Conservation (phyloP, 2,329 filamentous ascomycete species). For the Trichothecium sympodiale region DNA sequence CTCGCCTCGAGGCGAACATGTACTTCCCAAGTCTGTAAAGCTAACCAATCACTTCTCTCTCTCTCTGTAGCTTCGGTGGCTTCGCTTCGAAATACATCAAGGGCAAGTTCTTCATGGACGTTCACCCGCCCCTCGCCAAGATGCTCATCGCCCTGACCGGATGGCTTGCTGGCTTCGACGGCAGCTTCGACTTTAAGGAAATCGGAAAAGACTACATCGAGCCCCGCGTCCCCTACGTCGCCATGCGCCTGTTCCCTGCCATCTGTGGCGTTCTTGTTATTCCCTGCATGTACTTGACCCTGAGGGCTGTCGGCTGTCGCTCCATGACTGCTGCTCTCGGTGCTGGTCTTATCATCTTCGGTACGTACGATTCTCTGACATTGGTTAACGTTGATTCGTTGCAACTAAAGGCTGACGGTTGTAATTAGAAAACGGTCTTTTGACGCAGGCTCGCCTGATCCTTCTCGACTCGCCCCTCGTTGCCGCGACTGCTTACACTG, state of each 20-base stretch:
- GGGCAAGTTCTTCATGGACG: conserved; percentile 98
- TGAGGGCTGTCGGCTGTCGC: conserved; percentile 83
- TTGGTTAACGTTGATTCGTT: conserved; percentile 2
- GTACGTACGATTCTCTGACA: conserved; percentile 32
- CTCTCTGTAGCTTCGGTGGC: conserved; percentile 67
- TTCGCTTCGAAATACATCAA: conserved; percentile 99
- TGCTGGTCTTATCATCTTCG: conserved; percentile 80
- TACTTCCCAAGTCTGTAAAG: background rate
- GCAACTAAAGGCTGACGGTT: background rate
- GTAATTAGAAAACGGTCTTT: conserved; percentile 76
- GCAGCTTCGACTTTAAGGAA: conserved; percentile 97
- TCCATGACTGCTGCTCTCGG: conserved; percentile 77
- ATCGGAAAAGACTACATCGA: conserved; percentile 98
- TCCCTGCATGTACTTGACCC: conserved; percentile 85
- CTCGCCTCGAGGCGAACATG: background rate
- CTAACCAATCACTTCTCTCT: background rate
- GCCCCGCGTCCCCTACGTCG: conserved; percentile 88
- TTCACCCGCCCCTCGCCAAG: conserved; percentile 96
- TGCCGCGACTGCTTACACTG: conserved; percentile 85
- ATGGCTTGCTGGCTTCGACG: conserved; percentile 90
- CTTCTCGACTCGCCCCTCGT: conserved; percentile 92
- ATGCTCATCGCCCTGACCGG: conserved; percentile 91
- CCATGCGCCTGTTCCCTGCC: conserved; percentile 90
- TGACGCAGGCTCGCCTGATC: conserved; percentile 91
- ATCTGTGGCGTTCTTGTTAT: conserved; percentile 80